These are phyloP conservation scores for Coniochaeta sp. DNA, from an alignment of 2,329 filamentous ascomycete species.

Conservation along the genomic window DNA sequence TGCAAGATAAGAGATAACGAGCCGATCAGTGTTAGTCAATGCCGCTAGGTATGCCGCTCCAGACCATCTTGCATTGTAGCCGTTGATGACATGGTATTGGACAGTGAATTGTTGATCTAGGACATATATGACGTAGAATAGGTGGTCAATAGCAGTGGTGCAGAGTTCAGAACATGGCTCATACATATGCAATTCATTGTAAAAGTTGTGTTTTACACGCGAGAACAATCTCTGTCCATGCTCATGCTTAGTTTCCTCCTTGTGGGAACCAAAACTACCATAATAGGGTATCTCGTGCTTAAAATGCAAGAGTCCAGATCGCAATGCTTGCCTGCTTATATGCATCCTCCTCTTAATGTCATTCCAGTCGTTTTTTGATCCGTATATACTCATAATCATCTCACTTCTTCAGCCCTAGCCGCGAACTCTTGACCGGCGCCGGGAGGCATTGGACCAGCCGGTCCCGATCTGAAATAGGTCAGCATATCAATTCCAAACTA, in stretches of 20 bases:
- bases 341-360: background rate
- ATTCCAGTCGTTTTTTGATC: background rate
- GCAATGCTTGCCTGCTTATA: background rate
- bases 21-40: background rate
- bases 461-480: slow-evolving; percentile 40
- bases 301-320: background rate
- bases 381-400: background rate
- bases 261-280: background rate
- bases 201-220: too few species aligned
- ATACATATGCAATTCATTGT: background rate
- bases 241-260: background rate
- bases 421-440: slow-evolving; percentile 46
- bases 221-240: background rate
- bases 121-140: background rate
- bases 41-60: background rate
- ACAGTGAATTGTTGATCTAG: background rate
- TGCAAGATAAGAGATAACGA: slow-evolving; percentile 2
- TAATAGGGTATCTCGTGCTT: background rate
- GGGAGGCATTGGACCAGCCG: slow-evolving; percentile 43
- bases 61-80: background rate
- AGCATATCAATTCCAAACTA: slow-evolving; percentile 5
- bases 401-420: slow-evolving; percentile 20
- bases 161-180: background rate
- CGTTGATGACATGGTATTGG: background rate
- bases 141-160: background rate